phyloP scores from a whole-genome alignment of 345 rosid genomes.

The Psidium guajava region DNA sequence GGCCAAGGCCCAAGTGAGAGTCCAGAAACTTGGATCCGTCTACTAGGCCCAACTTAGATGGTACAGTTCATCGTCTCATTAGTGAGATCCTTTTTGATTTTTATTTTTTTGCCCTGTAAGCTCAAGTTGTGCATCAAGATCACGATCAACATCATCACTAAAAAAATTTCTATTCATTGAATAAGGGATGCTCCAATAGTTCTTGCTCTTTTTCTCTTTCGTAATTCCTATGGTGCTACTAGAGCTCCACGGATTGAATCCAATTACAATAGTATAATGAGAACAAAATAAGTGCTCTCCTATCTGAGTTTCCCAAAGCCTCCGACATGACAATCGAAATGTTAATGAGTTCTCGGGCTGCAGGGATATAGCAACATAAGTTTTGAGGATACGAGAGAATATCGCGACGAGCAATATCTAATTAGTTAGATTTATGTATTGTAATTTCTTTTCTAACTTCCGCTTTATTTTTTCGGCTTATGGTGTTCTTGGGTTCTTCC shows the following conservation, averaged over 20 bases:
- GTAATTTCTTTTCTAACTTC: not conserved
- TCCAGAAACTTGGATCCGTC: not conserved
- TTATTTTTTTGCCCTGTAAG: not conserved
- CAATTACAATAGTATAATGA: not conserved
- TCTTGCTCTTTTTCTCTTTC: not conserved
- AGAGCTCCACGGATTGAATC: not conserved
- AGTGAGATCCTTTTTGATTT: no score
- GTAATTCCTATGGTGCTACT: not conserved
- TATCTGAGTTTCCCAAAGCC: fast-evolving
- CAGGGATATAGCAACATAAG: not conserved
- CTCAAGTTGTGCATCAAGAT: not conserved
- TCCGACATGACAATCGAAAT: not conserved
- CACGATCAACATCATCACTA: no score
- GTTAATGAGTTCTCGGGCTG: not conserved
- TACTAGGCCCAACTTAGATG: not conserved
- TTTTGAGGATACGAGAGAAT: not conserved
- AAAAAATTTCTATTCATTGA: fast-evolving
- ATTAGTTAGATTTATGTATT: not conserved
- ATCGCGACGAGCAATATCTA: not conserved
- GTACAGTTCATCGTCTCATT: not conserved
- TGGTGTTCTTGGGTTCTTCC: not conserved
- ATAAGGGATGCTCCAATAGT: not conserved
- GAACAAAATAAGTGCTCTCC: not conserved
- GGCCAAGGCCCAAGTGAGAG: not conserved
- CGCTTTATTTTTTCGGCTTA: not conserved